phyloP scores from a whole-genome alignment of 2,329 filamentous ascomycete genomes.

The Fonsecaea nubica region DNA sequence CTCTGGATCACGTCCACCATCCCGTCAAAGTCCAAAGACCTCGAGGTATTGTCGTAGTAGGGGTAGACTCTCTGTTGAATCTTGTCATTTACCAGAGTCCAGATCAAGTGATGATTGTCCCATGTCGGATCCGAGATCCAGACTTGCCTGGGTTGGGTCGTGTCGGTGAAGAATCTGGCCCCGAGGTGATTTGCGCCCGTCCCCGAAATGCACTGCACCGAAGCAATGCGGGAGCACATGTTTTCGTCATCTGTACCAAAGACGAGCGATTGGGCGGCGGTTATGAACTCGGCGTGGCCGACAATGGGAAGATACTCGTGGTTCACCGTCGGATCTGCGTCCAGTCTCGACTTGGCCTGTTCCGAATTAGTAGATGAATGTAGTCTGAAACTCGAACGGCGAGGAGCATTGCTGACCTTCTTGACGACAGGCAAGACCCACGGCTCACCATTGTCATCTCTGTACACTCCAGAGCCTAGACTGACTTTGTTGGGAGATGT shows the following conservation, averaged over 20 bases:
- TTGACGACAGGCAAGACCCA: constrained; percentile 48
- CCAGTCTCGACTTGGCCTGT: constrained; percentile 80
- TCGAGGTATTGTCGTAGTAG: constrained; percentile 76
- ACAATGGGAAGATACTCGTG: constrained; percentile 98
- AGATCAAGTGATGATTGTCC: constrained; percentile 98
- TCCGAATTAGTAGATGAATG: constrained; percentile 48
- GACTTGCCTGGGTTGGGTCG: constrained; percentile 75
- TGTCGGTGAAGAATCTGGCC: constrained; percentile 85
- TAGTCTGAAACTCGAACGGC: not conserved
- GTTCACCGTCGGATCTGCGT: constrained; percentile 78
- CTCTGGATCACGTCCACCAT: constrained; percentile 88
- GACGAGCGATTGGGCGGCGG: constrained; percentile 85
- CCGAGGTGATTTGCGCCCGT: constrained; percentile 94
- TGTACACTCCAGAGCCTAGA: constrained; percentile 51
- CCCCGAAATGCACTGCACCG: constrained; percentile 94
- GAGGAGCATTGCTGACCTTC: not conserved
- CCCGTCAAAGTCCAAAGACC: constrained; percentile 54
- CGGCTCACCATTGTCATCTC: constrained; percentile 47
- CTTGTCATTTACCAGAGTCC: constrained; percentile 83
- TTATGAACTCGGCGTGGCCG: constrained; percentile 80
- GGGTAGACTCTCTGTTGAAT: constrained; percentile 80
- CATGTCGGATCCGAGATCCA: constrained; percentile 96
- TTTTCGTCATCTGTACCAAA: constrained; percentile 60
- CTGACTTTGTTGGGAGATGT: constrained; percentile 47
- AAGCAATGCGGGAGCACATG: constrained; percentile 70